Evolutionary conservation across 2,329 filamentous ascomycete species (phyloP).

Genomic region (Sphaerulina musiva): DNA sequence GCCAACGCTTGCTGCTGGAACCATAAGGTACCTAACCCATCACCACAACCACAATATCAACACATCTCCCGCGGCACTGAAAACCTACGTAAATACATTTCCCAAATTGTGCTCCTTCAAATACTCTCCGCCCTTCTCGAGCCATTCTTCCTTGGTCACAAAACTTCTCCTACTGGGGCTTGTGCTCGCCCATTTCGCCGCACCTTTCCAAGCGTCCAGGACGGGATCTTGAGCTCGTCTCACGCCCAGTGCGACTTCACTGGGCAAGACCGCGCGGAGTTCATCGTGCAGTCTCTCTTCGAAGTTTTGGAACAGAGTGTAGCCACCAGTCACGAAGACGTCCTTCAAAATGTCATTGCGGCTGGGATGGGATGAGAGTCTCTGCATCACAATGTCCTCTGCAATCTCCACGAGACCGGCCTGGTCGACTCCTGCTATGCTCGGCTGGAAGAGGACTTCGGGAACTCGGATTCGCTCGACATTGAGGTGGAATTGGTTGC

Average conservation of each 20-base stretch:
- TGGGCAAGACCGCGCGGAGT: conserved; percentile 64
- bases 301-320: conserved; percentile 78
- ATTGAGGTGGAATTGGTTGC: conserved; percentile 87
- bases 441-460: conserved; percentile 98
- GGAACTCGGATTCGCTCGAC: conserved; percentile 99
- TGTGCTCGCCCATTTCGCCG: conserved; percentile 70
- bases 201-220: conserved; percentile 88
- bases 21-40: no score
- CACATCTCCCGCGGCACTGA: no score
- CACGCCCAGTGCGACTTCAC: conserved; percentile 60
- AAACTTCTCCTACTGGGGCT: conserved; percentile 55
- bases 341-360: conserved; percentile 71
- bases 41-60: no score
- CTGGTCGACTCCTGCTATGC: conserved; percentile 94
- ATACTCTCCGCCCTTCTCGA: conserved; percentile 90
- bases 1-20: no score
- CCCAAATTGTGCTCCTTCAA: conserved; percentile 58
- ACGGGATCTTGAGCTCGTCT: conserved; percentile 69
- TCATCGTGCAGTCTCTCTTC: conserved; percentile 73
- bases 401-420: conserved; percentile 89
- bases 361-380: conserved; percentile 52
- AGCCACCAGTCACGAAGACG: conserved; percentile 91
- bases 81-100: conserved; percentile 31
- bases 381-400: conserved; percentile 79
- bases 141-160: conserved; percentile 74